A percentile compares a stretch with the other conserved stretches of the same genome.
Evolutionary conservation across 2,329 filamentous ascomycete genomes (phyloP).

Genomic region (Sclerotiophoma versabilis): DNA sequence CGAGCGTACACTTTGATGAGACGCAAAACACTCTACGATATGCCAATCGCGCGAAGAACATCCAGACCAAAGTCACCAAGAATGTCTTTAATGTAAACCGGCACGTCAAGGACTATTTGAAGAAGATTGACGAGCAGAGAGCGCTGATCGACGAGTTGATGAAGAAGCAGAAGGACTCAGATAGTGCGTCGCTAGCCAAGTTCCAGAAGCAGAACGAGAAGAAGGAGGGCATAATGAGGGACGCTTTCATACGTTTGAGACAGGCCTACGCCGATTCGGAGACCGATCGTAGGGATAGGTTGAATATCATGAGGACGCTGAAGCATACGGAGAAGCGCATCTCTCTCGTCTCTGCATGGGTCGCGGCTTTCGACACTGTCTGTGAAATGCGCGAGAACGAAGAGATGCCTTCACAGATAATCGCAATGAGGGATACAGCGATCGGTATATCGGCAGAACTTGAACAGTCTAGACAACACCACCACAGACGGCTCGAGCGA

Average conservation of each 20-base stretch:
- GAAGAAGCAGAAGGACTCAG: slow-evolving; percentile 88
- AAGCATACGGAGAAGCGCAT: slow-evolving; percentile 86
- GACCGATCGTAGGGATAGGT: slow-evolving; percentile 78
- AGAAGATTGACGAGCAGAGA: slow-evolving; percentile 99
- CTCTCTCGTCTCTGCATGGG: slow-evolving; percentile 86
- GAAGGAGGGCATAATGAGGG: slow-evolving; percentile 74
- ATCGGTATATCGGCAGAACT: slow-evolving; percentile 88
- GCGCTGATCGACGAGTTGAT: slow-evolving; percentile 95
- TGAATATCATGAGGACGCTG: slow-evolving; percentile 80
- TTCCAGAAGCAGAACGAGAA: slow-evolving; percentile 92
- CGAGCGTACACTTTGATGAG: slow-evolving; percentile 95
- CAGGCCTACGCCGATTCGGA: slow-evolving; percentile 82
- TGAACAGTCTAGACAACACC: slow-evolving; percentile 87
- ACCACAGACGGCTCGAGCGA: slow-evolving; percentile 82
- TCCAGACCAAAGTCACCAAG: slow-evolving; percentile 98
- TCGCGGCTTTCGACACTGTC: slow-evolving; percentile 85
- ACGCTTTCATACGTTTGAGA: slow-evolving; percentile 81
- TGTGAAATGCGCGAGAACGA: slow-evolving; percentile 76
- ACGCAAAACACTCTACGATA: slow-evolving; percentile 98
- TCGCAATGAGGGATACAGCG: slow-evolving; percentile 83
- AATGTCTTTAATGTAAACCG: slow-evolving; percentile 99
- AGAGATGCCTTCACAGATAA: slow-evolving; percentile 64
- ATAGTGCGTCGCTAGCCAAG: slow-evolving; percentile 81
- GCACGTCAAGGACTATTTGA: slow-evolving; percentile 98
- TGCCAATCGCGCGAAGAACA: slow-evolving; percentile 97